phyloP scores from a whole-genome alignment of 2,329 filamentous ascomycete species.

The Hymenoscyphus fraxineus region DNA sequence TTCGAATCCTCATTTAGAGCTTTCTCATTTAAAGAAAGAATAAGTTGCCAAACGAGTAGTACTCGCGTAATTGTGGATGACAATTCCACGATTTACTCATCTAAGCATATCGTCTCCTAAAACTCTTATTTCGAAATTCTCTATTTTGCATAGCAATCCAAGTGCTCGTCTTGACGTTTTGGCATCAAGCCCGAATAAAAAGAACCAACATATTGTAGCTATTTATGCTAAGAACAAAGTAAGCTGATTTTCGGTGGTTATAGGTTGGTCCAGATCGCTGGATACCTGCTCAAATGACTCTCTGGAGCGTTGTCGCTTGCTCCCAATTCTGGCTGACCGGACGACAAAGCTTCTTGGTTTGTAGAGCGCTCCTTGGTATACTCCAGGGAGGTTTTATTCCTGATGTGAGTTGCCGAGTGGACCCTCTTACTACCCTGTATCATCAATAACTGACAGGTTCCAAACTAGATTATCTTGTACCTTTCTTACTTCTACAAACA shows the following conservation, averaged over 20 bases:
- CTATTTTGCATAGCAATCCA: no score
- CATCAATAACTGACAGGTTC: background rate
- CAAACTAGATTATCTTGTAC: conserved; percentile 48
- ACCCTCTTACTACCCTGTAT: conserved; percentile 27
- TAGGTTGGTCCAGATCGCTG: conserved; percentile 44
- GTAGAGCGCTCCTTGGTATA: conserved; percentile 29
- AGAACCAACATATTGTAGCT: no score
- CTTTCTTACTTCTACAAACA: conserved; percentile 69
- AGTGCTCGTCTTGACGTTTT: background rate
- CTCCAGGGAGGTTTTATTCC: conserved; percentile 53
- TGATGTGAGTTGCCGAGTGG: conserved; percentile 40
- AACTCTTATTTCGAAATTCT: no score
- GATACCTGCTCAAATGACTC: conserved; percentile 50
- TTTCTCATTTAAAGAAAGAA: no score
- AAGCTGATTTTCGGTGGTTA: background rate
- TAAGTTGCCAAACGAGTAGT: no score
- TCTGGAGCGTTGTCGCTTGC: conserved; percentile 54
- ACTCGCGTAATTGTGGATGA: no score
- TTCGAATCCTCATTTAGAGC: no score
- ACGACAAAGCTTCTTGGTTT: conserved; percentile 36
- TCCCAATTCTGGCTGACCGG: conserved; percentile 39
- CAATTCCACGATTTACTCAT: no score
- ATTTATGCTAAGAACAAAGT: background rate
- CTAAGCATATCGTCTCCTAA: no score
- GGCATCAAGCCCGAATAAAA: no score